phyloP scores from a whole-genome alignment of 305 asterid genomes.

The Fraxinus albicans region DNA sequence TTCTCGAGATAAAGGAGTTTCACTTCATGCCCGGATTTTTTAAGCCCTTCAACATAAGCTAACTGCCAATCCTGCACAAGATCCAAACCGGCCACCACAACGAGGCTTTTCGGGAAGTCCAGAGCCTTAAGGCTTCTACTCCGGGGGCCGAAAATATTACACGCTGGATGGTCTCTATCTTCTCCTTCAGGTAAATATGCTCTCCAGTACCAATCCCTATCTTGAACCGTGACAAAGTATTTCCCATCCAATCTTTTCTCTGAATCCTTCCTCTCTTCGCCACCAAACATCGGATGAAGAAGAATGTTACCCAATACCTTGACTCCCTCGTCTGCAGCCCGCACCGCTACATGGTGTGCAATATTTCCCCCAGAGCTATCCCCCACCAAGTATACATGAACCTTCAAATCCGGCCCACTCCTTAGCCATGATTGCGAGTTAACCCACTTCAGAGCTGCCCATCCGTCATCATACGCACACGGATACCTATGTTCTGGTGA shows the following conservation, averaged over 20 bases:
- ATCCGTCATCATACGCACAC: conserved; percentile 81
- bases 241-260: conserved; percentile 67
- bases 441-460: conserved; percentile 82
- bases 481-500: conserved; percentile 82
- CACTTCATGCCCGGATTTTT: conserved; percentile 50
- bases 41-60: conserved; percentile 64
- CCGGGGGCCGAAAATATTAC: conserved; percentile 78
- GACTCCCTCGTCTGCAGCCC: conserved; percentile 63
- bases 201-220: conserved; percentile 92
- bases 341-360: conserved; percentile 67
- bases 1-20: conserved; percentile 56
- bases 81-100: conserved; percentile 83
- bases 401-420: conserved; percentile 58
- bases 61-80: conserved; percentile 90
- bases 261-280: conserved; percentile 65
- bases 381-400: conserved; percentile 57
- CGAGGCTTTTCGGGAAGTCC: conserved; percentile 55
- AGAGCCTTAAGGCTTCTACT: conserved; percentile 40
- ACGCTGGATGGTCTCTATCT: conserved; percentile 86
- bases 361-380: conserved; percentile 94
- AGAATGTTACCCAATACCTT: conserved; percentile 69
- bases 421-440: conserved; percentile 60
- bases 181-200: conserved; percentile 86
- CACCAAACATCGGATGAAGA: conserved; percentile 83
- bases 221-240: conserved; percentile 72